phyloP scores from a whole-genome alignment of 2,329 filamentous ascomycete genomes.

The Chaetomium sp. region DNA sequence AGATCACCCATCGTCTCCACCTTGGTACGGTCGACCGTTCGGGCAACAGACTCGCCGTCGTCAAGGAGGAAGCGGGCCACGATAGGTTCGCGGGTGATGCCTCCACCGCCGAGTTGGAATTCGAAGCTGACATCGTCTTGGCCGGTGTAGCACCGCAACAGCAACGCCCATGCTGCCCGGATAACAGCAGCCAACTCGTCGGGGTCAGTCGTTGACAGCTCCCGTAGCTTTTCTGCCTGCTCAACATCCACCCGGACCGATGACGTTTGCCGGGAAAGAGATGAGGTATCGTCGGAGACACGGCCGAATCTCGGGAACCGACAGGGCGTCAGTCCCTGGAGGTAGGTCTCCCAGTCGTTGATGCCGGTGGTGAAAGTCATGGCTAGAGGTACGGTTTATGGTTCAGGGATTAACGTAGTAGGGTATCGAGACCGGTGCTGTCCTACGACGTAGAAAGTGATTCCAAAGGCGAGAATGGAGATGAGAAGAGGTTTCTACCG shows the following conservation, averaged over 20 bases:
- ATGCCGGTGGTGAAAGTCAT: not conserved
- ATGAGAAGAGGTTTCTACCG: not conserved
- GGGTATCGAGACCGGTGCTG: not conserved
- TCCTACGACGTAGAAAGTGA: not conserved
- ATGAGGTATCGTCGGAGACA: not conserved
- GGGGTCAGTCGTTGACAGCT: constrained; percentile 24
- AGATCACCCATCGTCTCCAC: constrained; percentile 14
- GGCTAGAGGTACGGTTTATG: not conserved
- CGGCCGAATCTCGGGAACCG: constrained; percentile 27
- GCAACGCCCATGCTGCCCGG: constrained; percentile 30
- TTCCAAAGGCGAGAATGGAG: not conserved
- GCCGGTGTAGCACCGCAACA: constrained; percentile 33
- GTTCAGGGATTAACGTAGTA: not conserved
- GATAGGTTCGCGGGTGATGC: constrained; percentile 8
- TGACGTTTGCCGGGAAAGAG: constrained; percentile 13
- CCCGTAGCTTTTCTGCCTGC: constrained; percentile 17
- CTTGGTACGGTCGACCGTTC: constrained; percentile 19
- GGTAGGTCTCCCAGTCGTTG: constrained; percentile 18
- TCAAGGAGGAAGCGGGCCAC: constrained; percentile 26
- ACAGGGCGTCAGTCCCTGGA: constrained; percentile 12
- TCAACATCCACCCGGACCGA: constrained; percentile 27
- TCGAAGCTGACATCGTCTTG: constrained; percentile 32
- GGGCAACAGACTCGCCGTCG: constrained; percentile 18
- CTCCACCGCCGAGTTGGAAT: constrained; percentile 21
- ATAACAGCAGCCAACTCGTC: constrained; percentile 26